These are phyloP conservation scores for Dictyophora rubrovolvata DNA, from an alignment of 768 basidiomycete species.

Conservation along the genomic window DNA sequence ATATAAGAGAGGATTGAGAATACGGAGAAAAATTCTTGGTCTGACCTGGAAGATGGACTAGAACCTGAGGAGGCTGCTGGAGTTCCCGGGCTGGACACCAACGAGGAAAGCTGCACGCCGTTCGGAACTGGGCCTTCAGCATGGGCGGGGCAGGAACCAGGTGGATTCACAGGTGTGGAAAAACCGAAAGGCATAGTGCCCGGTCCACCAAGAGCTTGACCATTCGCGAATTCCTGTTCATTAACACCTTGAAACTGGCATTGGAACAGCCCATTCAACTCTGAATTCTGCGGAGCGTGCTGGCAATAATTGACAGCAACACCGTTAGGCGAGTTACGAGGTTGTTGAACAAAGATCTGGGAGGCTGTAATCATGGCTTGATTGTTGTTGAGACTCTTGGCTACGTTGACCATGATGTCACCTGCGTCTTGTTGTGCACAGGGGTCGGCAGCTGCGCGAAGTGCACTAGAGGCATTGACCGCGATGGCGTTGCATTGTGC, in stretches of 20 bases:
- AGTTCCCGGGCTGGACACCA: slow-evolving; percentile 27
- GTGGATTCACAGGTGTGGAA: slow-evolving; percentile 28
- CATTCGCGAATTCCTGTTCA: slow-evolving; percentile 34
- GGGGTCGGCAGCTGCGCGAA: slow-evolving; percentile 45
- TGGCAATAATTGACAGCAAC: slow-evolving; percentile 46
- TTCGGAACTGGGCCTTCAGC: slow-evolving; percentile 38
- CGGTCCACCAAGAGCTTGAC: slow-evolving; percentile 28
- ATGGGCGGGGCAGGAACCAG: slow-evolving; percentile 43
- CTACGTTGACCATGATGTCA: slow-evolving; percentile 40
- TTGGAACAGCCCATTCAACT: slow-evolving; percentile 47
- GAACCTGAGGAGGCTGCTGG: background rate
- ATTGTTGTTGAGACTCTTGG: slow-evolving; percentile 34
- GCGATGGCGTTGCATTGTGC: slow-evolving; percentile 46
- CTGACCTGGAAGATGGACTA: background rate
- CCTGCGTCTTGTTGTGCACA: slow-evolving; percentile 50
- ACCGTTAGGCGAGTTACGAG: slow-evolving; percentile 39
- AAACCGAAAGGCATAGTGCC: slow-evolving; percentile 48
- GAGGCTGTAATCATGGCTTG: slow-evolving; percentile 38
- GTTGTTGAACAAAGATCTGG: slow-evolving; percentile 47
- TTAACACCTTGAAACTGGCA: slow-evolving; percentile 46
- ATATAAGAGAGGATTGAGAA: background rate
- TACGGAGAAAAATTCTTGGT: background rate
- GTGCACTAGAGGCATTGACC: slow-evolving; percentile 43
- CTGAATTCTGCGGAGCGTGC: slow-evolving; percentile 37
- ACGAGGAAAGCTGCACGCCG: slow-evolving; percentile 32